Conservation (phyloP, 2,329 filamentous ascomycete genomes). For the Pyricularia grisea region DNA sequence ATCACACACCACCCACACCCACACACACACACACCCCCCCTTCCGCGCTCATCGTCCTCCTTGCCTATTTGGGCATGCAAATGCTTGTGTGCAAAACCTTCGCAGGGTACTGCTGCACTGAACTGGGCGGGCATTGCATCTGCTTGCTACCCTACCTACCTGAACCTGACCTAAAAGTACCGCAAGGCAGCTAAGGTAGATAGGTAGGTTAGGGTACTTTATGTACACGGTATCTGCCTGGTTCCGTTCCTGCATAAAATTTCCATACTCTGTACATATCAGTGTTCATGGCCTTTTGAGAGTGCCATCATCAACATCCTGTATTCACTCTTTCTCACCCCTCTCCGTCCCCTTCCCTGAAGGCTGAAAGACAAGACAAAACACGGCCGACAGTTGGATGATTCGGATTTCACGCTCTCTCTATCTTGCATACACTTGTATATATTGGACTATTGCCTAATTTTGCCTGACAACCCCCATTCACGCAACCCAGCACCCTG, state of each 20-base stretch:
- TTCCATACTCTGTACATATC: not conserved
- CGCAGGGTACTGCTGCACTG: not conserved
- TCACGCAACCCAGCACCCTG: not conserved
- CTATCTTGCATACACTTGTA: not conserved
- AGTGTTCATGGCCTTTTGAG: not conserved
- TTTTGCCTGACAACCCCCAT: not conserved
- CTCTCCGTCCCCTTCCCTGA: not conserved
- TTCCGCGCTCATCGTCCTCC: not conserved
- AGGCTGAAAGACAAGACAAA: not conserved
- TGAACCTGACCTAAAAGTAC: not conserved
- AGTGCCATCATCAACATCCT: not conserved
- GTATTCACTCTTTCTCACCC: not conserved
- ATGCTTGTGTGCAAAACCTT: not conserved
- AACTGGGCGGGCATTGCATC: constrained; percentile 3
- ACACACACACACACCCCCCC: constrained; percentile 2
- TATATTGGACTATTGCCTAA: not conserved
- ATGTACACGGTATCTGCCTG: not conserved
- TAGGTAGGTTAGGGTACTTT: not conserved
- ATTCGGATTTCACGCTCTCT: not conserved
- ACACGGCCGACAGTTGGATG: not conserved
- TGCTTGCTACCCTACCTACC: not conserved
- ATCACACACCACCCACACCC: not conserved
- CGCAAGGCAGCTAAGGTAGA: not conserved
- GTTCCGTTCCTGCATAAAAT: not conserved
- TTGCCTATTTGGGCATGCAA: not conserved